Evolutionary conservation across 345 rosid genomes (phyloP).

Genomic region (Diplotaxis tenuifolia): DNA sequence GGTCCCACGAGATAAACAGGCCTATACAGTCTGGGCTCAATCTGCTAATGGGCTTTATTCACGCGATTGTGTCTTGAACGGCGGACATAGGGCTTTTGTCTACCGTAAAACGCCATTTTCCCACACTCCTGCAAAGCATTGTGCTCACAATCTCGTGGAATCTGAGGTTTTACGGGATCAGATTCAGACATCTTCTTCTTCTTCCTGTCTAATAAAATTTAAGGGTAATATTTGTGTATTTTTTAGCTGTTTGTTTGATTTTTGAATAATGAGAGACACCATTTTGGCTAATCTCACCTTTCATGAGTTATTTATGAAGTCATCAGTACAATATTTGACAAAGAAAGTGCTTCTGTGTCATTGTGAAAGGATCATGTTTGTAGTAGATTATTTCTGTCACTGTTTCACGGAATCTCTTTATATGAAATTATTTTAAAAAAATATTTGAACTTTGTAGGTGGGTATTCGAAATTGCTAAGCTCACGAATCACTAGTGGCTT

Average conservation of each 20-base stretch:
- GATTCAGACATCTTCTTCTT: neutral
- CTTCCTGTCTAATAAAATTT: neutral
- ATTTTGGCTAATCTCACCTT: too few relatives aligned
- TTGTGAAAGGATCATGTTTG: neutral
- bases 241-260: conserved; percentile 5
- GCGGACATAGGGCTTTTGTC: neutral
- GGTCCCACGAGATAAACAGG: neutral
- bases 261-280: too few relatives aligned
- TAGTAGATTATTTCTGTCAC: neutral
- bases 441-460: conserved; percentile 3
- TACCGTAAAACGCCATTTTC: neutral
- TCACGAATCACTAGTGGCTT: conserved; percentile 4
- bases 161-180: neutral
- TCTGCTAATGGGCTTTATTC: neutral
- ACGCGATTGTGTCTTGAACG: neutral
- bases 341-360: neutral
- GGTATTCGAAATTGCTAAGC: neutral
- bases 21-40: neutral
- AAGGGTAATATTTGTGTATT: too few relatives aligned
- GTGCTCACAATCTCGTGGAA: conserved; percentile 9
- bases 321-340: neutral
- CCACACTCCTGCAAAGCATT: neutral
- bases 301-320: too few relatives aligned
- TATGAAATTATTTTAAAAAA: too few relatives aligned
- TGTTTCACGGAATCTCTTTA: too few relatives aligned